phyloP scores from a whole-genome alignment of 2,329 filamentous ascomycete genomes.

The Pseudogymnoascus sp. region DNA sequence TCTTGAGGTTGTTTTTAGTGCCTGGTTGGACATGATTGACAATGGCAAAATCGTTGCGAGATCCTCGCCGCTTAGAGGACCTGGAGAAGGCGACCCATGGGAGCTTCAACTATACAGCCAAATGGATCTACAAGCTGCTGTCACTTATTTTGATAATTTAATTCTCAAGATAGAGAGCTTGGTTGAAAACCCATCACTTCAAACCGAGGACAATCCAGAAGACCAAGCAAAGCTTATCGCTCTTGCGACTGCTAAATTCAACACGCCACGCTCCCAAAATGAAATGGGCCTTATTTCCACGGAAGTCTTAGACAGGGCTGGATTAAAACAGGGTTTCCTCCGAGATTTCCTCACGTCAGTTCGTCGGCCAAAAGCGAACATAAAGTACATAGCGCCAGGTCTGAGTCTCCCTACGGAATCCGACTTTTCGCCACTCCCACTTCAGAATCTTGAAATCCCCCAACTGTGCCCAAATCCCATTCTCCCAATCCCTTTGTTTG shows the following conservation, averaged over 20 bases:
- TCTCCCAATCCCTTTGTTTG: conserved; percentile 13
- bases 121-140: conserved; percentile 4
- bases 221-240: conserved; percentile 11
- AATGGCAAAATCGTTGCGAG: conserved; percentile 14
- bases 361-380: conserved; percentile 9
- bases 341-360: conserved; percentile 11
- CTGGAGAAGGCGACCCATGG: conserved; percentile 12
- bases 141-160: conserved; percentile 11
- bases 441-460: conserved; percentile 4
- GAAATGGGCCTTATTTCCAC: conserved; percentile 10
- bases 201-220: conserved; percentile 8
- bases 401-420: conserved; percentile 8
- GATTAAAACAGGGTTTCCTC: conserved; percentile 10
- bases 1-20: conserved; percentile 17
- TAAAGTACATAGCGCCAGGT: conserved; percentile 13
- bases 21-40: conserved; percentile 16
- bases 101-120: conserved; percentile 14
- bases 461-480: not conserved
- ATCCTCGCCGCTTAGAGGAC: not conserved
- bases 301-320: conserved; percentile 10
- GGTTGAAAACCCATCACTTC: conserved; percentile 8
- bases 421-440: conserved; percentile 5
- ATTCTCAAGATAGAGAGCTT: conserved; percentile 11
- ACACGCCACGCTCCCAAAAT: not conserved
- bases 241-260: conserved; percentile 8